Conservation (phyloP, 495 filamentous ascomycete genomes). For the Penicilliopsis zonata region DNA sequence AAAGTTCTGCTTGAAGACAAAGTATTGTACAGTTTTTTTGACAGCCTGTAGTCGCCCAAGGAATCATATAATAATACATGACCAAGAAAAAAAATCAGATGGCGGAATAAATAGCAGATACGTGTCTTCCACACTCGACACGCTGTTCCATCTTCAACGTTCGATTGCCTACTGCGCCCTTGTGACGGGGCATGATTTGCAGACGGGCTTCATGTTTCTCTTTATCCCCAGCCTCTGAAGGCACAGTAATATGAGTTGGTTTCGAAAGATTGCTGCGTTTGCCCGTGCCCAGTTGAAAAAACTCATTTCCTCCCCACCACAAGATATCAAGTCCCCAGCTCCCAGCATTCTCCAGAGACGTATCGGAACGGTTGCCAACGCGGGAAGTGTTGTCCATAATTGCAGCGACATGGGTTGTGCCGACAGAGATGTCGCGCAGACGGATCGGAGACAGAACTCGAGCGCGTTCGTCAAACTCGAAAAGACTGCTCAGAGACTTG, state of each 20-base stretch:
- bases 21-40: too few relatives aligned
- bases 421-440: conserved; percentile 55
- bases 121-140: conserved; percentile 73
- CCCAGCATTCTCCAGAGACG: conserved; percentile 35
- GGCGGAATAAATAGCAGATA: conserved; percentile 66
- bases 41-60: background rate
- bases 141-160: conserved; percentile 72
- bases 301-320: conserved; percentile 92
- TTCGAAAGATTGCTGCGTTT: conserved; percentile 65
- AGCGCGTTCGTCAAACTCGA: conserved; percentile 69
- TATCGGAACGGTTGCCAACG: conserved; percentile 34
- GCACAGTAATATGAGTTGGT: conserved; percentile 67
- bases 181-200: conserved; percentile 72
- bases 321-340: conserved; percentile 77
- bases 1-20: too few relatives aligned
- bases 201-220: conserved; percentile 59
- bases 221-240: conserved; percentile 41
- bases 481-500: conserved; percentile 67
- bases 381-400: conserved; percentile 69
- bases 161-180: conserved; percentile 50
- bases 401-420: conserved; percentile 67
- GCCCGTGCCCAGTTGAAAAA: conserved; percentile 85
- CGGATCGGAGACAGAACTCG: conserved; percentile 65
- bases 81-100: conserved; percentile 9
- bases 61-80: conserved; percentile 12